phyloP scores from a whole-genome alignment of 345 rosid species.

The Melaleuca quinquenervia region DNA sequence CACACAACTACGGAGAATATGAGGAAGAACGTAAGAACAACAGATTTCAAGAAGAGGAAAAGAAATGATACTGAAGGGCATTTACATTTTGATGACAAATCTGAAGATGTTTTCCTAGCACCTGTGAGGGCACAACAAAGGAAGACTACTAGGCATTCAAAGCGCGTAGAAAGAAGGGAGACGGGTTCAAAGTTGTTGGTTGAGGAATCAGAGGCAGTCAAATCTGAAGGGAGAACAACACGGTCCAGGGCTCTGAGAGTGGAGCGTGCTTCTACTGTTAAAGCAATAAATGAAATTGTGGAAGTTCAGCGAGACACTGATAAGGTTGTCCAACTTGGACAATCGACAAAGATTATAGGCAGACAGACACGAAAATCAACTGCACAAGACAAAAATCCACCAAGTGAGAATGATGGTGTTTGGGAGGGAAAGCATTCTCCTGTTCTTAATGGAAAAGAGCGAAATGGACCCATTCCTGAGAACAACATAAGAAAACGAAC shows the following conservation, averaged over 20 bases:
- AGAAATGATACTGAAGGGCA: background rate
- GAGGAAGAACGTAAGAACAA: background rate
- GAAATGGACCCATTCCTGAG: background rate
- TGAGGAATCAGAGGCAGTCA: background rate
- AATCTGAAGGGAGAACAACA: constrained; percentile 9
- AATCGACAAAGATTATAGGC: background rate
- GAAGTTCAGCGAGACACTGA: background rate
- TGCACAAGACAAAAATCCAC: background rate
- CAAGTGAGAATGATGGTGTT: background rate
- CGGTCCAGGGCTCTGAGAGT: constrained; percentile 6
- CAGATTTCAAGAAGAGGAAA: background rate
- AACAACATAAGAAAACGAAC: constrained; percentile 2
- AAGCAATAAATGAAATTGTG: background rate
- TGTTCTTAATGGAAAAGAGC: background rate
- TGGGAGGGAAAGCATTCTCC: constrained; percentile 8
- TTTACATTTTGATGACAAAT: background rate
- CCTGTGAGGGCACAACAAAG: background rate
- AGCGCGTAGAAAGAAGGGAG: background rate
- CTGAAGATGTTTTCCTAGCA: background rate
- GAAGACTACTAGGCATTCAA: background rate
- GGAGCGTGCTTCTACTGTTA: background rate
- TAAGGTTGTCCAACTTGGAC: background rate
- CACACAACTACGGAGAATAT: background rate
- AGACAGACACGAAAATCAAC: background rate
- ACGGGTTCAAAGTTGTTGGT: background rate